Base-by-base conservation (phyloP, 2,329 filamentous ascomycete genomes). In the Dactylellina drechsleri region DNA sequence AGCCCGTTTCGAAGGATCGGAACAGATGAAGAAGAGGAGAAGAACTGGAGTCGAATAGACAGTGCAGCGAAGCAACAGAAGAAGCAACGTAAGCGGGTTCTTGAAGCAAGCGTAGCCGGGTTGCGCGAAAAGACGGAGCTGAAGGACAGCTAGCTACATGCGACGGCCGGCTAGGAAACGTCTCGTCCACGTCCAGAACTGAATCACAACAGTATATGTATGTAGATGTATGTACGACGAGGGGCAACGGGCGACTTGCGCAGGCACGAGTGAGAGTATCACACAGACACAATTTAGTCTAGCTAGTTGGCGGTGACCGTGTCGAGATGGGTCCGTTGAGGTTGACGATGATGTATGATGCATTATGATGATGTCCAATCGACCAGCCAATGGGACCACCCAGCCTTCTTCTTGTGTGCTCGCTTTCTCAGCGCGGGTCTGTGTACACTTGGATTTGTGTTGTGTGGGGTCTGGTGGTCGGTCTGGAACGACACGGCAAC, bases 221-320 rank as follows among this genome's bases (percentile, higher is more conserved):
- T n/a, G 40, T 12, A 43, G 40, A n/a, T 43, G 40, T 43, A n/a
- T n/a, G 16, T n/a, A 16, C 13, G 45, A 50, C 49, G 49, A 43
- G 40, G 10, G 40, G 40, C 23, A 23, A 23, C 23, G 23, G 10
- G 31, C 31, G 31, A 36, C 31, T 10, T 36, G 31, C 5, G 6
- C 31, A 36, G 31, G 31, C 31, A 36, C 31, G 31, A 10, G 10
- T 1, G 31, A 36, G 10, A 36, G 31, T 36, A 36, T 36, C 31
- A 23, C 23, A 23, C 23, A 36, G 31, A 36, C 31, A 36, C 31
- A 36, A 10, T 10, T 36, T 36, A 36, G 31, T 10, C 10, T 36
- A 36, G 31, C 31, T 36, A 36, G 20, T 8, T 26, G 54, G 54
- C 47, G 59, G 65, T 52, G 47, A 67, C 56, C 26, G 65, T 16